Base-by-base conservation (phyloP, 306 rosid genomes). In the Inga oerstediana region DNA sequence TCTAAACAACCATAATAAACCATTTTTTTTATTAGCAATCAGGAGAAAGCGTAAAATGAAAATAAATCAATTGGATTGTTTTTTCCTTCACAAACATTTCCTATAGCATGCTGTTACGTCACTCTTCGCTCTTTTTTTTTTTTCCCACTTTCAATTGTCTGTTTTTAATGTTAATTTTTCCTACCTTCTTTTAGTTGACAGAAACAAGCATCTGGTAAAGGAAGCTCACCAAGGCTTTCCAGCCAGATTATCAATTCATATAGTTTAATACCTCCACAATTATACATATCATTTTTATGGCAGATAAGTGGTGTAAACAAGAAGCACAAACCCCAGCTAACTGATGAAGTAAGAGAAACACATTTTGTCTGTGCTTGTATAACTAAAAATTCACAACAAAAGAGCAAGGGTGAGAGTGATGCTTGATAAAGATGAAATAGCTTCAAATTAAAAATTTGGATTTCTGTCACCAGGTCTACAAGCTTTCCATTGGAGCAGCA, bases 401-500 rank as follows among this genome's bases (percentile, higher is more conserved):
- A 68, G 78, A 8, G 24, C 64, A 58, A 20, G 27, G 48, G 30
- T 73, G 16, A 43, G 49, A 27, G 59, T 77, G 62, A 62, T 35
- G 22, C 0, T 17, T 72, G 37, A 34, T 41, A 73, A 75, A 37
- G 61, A 71, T 64, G 56, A 82, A 84, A 62, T 82, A 82, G 80
- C 84, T 72, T 72, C 45, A 68, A 59, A 73, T 54, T 24, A 62
- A 54, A 76, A 39, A 17, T 41, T 35, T 61, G 44, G 64, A 73
- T 69, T 73, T 80, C 59, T 80, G 81, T 66, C 51, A 78, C 83
- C 88, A 90, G 90, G 93, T 90, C 62, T 88, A 88, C 86, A 90
- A 82, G 91, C 88, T 90, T 78, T 90, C 93, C 14, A 90, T 86
- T 74, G 93, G 86, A 82, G 90, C 93, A 62, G 90, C 88, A 7